Base-by-base conservation (phyloP, 2,329 filamentous ascomycete species). In the Aquanectria penicillioides region DNA sequence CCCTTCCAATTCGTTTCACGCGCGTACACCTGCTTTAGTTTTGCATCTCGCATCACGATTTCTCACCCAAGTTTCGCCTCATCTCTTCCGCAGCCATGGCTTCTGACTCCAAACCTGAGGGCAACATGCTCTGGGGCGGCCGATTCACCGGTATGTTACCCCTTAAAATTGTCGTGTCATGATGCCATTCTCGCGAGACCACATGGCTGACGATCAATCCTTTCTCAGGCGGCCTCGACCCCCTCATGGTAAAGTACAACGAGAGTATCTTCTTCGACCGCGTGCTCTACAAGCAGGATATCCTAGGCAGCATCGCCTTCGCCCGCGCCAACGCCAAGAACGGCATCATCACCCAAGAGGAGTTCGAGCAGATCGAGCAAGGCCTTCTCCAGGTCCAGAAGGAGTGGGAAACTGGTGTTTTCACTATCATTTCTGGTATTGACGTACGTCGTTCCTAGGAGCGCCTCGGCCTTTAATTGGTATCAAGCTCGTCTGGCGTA, bases 181-280 rank as follows among this genome's bases (percentile, higher is more conserved):
- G 13, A 52, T 31, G 28, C 25, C 31, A 11, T 22, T 15, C 20
- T 22, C 5, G 12, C 13, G 10, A 13, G 15, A 22, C 23, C 20
- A 20, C 34, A 25, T 13, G 48, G 17, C 46, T 49, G 33, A 38
- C 17, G 60, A 50, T 20, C 52, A 50, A 17, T 38, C 34, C 11
- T 11, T 36, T 13, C 41, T 56, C 69, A 91, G 91, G 92, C 80
- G 90, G 86, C 68, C 86, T 94, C 66, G 92, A 96, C 77, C 91
- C 92, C 50, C 84, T 96, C 49, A 97, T 97, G 92, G 84, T 88
- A 60, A 83, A 89, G 66, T 97, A 95, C 82, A 97, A 97, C 75
- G 88, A 89, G 69, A 90, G 86, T 50, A 89, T 97, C 67, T 87
- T 86, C 73, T 94, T 90, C 77, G 93, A 96, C 77, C 87, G 88